A percentile compares a stretch with the other conserved stretches of the same genome.
Evolutionary conservation across 176 grass and related monocot species (phyloP).

Genomic region (Cenchrus fungigraminus): DNA sequence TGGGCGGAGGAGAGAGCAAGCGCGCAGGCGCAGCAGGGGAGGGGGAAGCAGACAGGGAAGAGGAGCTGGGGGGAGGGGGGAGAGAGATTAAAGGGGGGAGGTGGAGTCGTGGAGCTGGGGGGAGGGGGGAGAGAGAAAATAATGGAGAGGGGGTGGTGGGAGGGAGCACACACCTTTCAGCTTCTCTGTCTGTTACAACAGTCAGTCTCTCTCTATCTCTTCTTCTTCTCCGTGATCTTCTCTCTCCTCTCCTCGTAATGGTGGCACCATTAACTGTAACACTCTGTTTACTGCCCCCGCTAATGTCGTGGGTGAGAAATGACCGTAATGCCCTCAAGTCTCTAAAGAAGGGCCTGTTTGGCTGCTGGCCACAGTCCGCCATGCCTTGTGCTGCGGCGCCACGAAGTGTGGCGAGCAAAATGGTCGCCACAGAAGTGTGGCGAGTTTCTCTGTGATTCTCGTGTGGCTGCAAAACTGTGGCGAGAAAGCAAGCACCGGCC

Average conservation of each 20-base stretch:
- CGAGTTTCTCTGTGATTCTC: no score
- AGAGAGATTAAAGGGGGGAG: constrained; percentile 37
- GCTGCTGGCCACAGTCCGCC: no score
- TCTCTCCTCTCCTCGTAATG: constrained; percentile 25
- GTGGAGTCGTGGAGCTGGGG: constrained; percentile 39
- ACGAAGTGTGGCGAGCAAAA: no score
- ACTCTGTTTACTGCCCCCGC: constrained; percentile 13
- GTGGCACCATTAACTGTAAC: constrained; percentile 16
- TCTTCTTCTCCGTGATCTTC: neutral
- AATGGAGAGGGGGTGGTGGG: constrained; percentile 46
- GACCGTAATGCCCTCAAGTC: constrained; percentile 4
- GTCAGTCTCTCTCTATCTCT: constrained; percentile 17
- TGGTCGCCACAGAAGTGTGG: no score
- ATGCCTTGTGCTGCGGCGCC: no score
- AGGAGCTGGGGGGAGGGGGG: constrained; percentile 39
- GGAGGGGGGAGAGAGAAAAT: constrained; percentile 41
- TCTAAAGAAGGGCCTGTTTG: no score
- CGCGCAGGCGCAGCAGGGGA: constrained; percentile 11
- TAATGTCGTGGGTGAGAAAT: neutral
- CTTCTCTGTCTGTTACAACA: constrained; percentile 39
- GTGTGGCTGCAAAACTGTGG: no score
- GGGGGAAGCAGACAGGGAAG: constrained; percentile 46
- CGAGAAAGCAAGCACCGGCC: no score
- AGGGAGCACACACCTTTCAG: constrained; percentile 47
- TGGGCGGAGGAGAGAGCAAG: neutral